phyloP scores from a whole-genome alignment of 2,329 filamentous ascomycete genomes.

The Colletotrichum falcatum region DNA sequence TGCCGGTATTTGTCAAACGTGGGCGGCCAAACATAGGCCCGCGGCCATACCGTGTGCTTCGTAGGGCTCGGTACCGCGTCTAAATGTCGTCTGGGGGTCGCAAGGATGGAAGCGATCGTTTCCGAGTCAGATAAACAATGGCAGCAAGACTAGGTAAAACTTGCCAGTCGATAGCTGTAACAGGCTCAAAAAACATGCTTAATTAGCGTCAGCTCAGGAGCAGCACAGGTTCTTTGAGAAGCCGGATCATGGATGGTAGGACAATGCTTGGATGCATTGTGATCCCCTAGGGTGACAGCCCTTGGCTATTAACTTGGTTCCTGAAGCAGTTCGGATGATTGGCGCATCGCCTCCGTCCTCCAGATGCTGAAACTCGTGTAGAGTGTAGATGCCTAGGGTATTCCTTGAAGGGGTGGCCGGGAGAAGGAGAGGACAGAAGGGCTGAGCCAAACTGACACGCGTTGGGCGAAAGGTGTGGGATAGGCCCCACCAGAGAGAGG shows the following conservation, averaged over 20 bases:
- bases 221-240: slow-evolving; percentile 15
- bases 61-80: not conserved
- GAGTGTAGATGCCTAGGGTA: slow-evolving; percentile 12
- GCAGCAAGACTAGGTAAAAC: slow-evolving; percentile 12
- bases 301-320: slow-evolving; percentile 14
- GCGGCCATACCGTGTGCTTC: slow-evolving; percentile 1
- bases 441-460: slow-evolving; percentile 21
- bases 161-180: slow-evolving; percentile 2
- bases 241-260: not conserved
- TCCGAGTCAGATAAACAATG: slow-evolving; percentile 18
- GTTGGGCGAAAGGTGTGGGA: not conserved
- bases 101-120: slow-evolving; percentile 10
- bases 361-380: slow-evolving; percentile 36
- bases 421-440: slow-evolving; percentile 6
- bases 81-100: not conserved
- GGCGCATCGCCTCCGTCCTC: slow-evolving; percentile 25
- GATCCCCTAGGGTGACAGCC: slow-evolving; percentile 12
- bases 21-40: not conserved
- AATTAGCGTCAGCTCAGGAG: slow-evolving; percentile 13
- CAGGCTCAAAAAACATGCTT: slow-evolving; percentile 4
- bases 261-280: slow-evolving; percentile 12
- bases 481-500: not conserved
- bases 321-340: slow-evolving; percentile 29
- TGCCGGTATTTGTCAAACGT: not conserved
- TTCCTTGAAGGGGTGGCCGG: slow-evolving; percentile 23